phyloP scores from a whole-genome alignment of 352 stramenopile genomes.

The Globisporangium orthogonon region DNA sequence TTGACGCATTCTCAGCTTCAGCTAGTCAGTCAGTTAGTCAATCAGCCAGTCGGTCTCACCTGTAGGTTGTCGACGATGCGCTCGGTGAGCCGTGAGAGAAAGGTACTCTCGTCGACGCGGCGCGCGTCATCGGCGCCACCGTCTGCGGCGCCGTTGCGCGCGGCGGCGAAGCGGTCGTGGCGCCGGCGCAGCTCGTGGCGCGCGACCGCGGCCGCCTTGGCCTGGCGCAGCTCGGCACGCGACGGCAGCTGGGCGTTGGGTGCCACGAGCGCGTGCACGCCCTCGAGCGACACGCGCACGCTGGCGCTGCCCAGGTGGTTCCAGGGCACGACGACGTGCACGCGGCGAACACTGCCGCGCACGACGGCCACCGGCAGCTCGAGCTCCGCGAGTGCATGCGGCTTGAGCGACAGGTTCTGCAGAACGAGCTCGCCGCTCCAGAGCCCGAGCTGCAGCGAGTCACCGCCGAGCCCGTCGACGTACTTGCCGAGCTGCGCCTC shows the following conservation, averaged over 20 bases:
- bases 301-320: slow-evolving; percentile 76
- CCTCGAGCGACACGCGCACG: slow-evolving; percentile 68
- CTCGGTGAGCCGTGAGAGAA: slow-evolving; percentile 65
- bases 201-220: slow-evolving; percentile 57
- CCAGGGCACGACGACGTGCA: slow-evolving; percentile 82
- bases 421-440: slow-evolving; percentile 82
- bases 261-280: slow-evolving; percentile 59
- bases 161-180: slow-evolving; percentile 56
- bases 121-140: background rate
- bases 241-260: slow-evolving; percentile 52
- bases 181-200: slow-evolving; percentile 63
- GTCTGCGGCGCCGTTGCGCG: slow-evolving; percentile 21
- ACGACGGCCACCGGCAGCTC: slow-evolving; percentile 64
- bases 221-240: slow-evolving; percentile 41
- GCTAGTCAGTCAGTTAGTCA: background rate
- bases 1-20: too few species aligned
- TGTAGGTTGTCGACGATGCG: slow-evolving; percentile 80
- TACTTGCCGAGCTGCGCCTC: slow-evolving; percentile 82
- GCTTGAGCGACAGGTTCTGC: slow-evolving; percentile 65
- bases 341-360: slow-evolving; percentile 44
- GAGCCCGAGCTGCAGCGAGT: slow-evolving; percentile 78
- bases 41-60: background rate
- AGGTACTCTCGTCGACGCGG: slow-evolving; percentile 67
- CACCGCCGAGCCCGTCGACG: slow-evolving; percentile 62
- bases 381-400: slow-evolving; percentile 70